Percentiles rank a stretch among this genome's conserved stretches.
Evolutionary conservation across 2,329 filamentous ascomycete genomes (phyloP).

Genomic region (Fonsecaea pugnacius): DNA sequence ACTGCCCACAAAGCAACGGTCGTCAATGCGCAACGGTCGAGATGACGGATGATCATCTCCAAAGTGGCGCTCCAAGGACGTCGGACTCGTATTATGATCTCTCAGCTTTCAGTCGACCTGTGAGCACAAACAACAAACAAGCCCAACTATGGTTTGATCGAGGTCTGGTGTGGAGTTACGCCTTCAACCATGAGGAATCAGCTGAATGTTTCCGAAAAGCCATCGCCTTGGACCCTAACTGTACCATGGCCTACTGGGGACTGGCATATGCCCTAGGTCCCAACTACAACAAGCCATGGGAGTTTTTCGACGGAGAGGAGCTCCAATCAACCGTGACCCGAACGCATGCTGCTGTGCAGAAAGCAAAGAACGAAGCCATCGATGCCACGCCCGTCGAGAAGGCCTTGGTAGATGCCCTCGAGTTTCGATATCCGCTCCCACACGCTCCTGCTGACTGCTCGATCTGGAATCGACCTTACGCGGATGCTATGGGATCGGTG

Average conservation of each 20-base stretch:
- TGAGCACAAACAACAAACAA: constrained; percentile 40
- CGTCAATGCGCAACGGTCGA: background rate
- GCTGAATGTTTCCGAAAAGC: constrained; percentile 45
- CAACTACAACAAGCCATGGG: constrained; percentile 81
- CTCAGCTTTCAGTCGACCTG: constrained; percentile 43
- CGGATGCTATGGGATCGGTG: constrained; percentile 62
- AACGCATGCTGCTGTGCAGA: constrained; percentile 30
- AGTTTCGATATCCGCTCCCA: constrained; percentile 63
- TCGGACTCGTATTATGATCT: constrained; percentile 43
- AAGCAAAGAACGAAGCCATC: constrained; percentile 49
- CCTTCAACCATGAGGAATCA: constrained; percentile 49
- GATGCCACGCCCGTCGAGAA: constrained; percentile 59
- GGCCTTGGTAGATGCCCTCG: constrained; percentile 67
- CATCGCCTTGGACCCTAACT: constrained; percentile 42
- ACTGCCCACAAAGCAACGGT: background rate
- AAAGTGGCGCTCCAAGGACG: background rate
- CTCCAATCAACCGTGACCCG: constrained; percentile 44
- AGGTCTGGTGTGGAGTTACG: constrained; percentile 46
- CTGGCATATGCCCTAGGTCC: constrained; percentile 70
- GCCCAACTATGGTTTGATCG: constrained; percentile 48
- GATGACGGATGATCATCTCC: background rate
- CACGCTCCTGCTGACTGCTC: constrained; percentile 56
- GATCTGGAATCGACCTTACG: constrained; percentile 64
- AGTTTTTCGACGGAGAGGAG: constrained; percentile 68
- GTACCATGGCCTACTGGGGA: constrained; percentile 49